Evolutionary conservation across 164 flowering plant species (phyloP).

Genomic region (Macadamia integrifolia): DNA sequence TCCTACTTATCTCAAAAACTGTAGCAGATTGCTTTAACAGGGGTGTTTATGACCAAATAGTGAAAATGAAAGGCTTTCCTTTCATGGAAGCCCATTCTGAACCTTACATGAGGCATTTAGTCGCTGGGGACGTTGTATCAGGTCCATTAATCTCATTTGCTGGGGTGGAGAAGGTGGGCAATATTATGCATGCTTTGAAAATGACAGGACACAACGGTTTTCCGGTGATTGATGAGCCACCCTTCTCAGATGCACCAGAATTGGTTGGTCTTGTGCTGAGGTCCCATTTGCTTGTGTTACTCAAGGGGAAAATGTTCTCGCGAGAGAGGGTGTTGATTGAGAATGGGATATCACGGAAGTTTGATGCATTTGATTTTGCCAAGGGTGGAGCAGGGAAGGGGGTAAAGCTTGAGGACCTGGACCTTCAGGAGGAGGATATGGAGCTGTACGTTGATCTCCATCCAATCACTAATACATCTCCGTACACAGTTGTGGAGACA

Average conservation of each 20-base stretch:
- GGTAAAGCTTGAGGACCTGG: constrained; percentile 67
- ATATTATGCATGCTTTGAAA: constrained; percentile 43
- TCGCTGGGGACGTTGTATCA: constrained; percentile 73
- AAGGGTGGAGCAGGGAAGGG: constrained; percentile 89
- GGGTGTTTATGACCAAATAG: constrained; percentile 88
- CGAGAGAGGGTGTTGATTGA: constrained; percentile 32
- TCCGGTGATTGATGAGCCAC: constrained; percentile 89
- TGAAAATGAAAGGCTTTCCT: constrained; percentile 85
- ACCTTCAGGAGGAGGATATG: constrained; percentile 63
- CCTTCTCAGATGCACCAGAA: constrained; percentile 66
- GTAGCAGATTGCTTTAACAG: constrained; percentile 84
- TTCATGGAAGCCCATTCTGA: constrained; percentile 88
- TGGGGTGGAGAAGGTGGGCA: constrained; percentile 79
- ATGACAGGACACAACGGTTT: constrained; percentile 73
- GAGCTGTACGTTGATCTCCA: constrained; percentile 95
- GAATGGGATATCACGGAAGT: constrained; percentile 31
- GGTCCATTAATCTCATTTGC: constrained; percentile 68
- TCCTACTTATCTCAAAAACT: constrained; percentile 88
- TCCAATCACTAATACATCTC: constrained; percentile 88
- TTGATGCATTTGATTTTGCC: constrained; percentile 74
- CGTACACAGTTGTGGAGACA: constrained; percentile 84
- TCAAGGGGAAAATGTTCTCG: constrained; percentile 56
- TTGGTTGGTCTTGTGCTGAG: constrained; percentile 77
- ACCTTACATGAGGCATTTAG: constrained; percentile 83
- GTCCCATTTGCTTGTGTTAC: constrained; percentile 78